These are phyloP conservation scores for Colletotrichum sp. DNA, from an alignment of 2,329 filamentous ascomycete genomes.

Conservation along the genomic window DNA sequence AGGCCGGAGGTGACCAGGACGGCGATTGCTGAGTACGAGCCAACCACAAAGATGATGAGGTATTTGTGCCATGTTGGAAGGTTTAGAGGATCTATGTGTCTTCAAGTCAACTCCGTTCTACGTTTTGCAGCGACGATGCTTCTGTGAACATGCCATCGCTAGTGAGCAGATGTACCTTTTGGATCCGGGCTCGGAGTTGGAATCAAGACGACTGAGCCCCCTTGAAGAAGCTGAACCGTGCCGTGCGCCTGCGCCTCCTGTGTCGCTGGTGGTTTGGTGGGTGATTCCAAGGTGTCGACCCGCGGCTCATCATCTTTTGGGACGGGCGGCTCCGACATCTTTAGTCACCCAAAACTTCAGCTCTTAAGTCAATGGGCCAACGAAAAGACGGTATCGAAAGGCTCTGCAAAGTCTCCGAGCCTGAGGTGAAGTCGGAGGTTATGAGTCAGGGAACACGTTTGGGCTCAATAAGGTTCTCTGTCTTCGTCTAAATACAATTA, in stretches of 20 bases:
- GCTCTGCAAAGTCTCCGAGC: not conserved
- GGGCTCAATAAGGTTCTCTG: not conserved
- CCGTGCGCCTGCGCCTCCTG: not conserved
- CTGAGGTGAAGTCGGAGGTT: not conserved
- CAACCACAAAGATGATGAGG: slow-evolving; percentile 25
- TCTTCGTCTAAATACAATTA: not conserved
- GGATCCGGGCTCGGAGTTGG: slow-evolving; percentile 27
- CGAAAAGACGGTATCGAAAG: not conserved
- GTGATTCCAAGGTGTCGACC: not conserved
- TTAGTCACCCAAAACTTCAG: not conserved
- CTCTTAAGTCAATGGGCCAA: not conserved
- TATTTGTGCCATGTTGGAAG: slow-evolving; percentile 28
- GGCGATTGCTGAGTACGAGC: slow-evolving; percentile 17
- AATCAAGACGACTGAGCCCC: slow-evolving; percentile 23
- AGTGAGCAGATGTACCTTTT: slow-evolving; percentile 11
- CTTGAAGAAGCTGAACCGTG: not conserved
- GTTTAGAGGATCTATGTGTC: slow-evolving; percentile 27
- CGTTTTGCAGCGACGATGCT: not conserved
- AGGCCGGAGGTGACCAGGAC: slow-evolving; percentile 22
- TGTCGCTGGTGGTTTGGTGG: not conserved
- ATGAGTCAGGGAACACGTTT: not conserved
- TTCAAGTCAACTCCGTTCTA: not conserved
- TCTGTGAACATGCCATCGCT: not conserved
- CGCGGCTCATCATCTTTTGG: not conserved
- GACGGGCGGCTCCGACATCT: not conserved